These are phyloP conservation scores for Cystobasidium tubakii DNA, from an alignment of 768 basidiomycete species.

Conservation along the genomic window DNA sequence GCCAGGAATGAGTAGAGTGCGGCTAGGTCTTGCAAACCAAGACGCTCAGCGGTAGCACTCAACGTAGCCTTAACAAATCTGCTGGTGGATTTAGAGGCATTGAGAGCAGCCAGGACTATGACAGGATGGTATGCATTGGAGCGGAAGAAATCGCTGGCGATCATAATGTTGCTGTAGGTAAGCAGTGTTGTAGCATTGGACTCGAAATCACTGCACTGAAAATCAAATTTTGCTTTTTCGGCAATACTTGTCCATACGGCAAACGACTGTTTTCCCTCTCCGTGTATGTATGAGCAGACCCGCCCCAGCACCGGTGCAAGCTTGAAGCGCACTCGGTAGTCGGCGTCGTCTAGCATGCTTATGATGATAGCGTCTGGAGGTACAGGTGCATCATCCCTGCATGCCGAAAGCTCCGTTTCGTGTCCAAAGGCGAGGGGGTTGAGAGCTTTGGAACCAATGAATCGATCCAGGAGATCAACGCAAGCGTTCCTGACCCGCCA, in stretches of 20 bases:
- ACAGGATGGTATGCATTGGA: slow-evolving; percentile 83
- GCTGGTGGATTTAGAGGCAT: slow-evolving; percentile 48
- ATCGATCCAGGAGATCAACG: slow-evolving; percentile 62
- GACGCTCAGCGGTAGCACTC: slow-evolving; percentile 58
- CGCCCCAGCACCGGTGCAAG: slow-evolving; percentile 46
- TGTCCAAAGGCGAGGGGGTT: slow-evolving; percentile 55
- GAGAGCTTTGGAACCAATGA: slow-evolving; percentile 58
- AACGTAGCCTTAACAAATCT: slow-evolving; percentile 57
- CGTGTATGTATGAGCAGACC: slow-evolving; percentile 9
- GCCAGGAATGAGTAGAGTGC: slow-evolving; percentile 72
- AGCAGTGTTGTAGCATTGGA: slow-evolving; percentile 67
- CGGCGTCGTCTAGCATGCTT: slow-evolving; percentile 60
- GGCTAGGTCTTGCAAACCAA: slow-evolving; percentile 62
- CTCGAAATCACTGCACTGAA: slow-evolving; percentile 63
- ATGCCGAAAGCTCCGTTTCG: slow-evolving; percentile 33
- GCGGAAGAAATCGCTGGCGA: slow-evolving; percentile 68
- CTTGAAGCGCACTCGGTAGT: slow-evolving; percentile 78
- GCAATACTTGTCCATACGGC: slow-evolving; percentile 55
- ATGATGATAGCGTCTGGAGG: slow-evolving; percentile 55
- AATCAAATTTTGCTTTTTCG: slow-evolving; percentile 53
- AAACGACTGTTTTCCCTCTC: background rate
- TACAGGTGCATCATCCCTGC: slow-evolving; percentile 46
- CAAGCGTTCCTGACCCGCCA: slow-evolving; percentile 67
- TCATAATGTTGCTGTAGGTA: slow-evolving; percentile 68
- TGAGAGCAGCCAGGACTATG: slow-evolving; percentile 51